Conservation (phyloP, 176 grass and related monocot genomes). For the Carex kokanica region DNA sequence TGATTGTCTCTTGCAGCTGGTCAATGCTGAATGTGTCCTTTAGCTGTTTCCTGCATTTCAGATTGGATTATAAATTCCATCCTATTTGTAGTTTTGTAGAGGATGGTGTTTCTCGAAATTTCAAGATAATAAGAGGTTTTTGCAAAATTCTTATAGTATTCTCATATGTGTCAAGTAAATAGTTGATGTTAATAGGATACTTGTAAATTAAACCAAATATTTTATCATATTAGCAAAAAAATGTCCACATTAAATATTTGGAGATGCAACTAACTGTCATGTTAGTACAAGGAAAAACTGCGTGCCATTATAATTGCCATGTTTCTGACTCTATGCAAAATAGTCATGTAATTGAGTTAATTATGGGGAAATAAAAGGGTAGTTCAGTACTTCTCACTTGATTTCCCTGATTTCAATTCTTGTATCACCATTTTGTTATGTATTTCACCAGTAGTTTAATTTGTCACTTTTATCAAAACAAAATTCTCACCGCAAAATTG, state of each 20-base stretch:
- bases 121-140: background rate
- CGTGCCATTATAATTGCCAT: background rate
- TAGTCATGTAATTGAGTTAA: background rate
- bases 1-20: conserved; percentile 55
- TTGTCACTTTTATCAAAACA: background rate
- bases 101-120: background rate
- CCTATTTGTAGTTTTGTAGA: background rate
- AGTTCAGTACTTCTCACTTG: background rate
- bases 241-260: background rate
- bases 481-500: background rate
- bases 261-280: background rate
- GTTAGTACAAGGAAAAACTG: background rate
- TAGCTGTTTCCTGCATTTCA: conserved; percentile 76
- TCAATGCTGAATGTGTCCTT: conserved; percentile 72
- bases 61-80: background rate
- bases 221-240: background rate
- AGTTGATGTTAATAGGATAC: background rate
- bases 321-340: background rate
- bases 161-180: background rate
- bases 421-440: background rate
- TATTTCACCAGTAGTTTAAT: background rate
- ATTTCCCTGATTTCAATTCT: background rate
- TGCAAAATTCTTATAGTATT: background rate
- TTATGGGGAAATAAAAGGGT: background rate
- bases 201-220: background rate